A percentile compares a stretch with the other conserved stretches of the same genome.
phyloP scores from a whole-genome alignment of 208 protist genomes.

The Balamuthia mandrillaris region DNA sequence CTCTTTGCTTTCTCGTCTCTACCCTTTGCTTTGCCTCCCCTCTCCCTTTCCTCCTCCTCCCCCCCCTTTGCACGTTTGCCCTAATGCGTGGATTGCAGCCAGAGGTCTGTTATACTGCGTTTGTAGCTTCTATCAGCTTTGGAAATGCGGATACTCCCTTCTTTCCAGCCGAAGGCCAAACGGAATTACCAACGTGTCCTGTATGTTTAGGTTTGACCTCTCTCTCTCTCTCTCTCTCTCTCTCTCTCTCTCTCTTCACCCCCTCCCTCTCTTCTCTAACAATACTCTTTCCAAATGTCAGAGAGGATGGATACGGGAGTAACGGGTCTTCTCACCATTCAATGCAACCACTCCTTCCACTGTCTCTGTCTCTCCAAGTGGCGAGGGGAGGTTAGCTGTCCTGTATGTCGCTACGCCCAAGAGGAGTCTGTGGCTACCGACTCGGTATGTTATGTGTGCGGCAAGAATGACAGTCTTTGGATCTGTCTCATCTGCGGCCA shows the following conservation, averaged over 20 bases:
- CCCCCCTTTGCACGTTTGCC: too few relatives aligned
- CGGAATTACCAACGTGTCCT: slow-evolving; percentile 8
- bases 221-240: neutral
- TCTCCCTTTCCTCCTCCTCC: too few relatives aligned
- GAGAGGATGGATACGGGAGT: slow-evolving; percentile 71
- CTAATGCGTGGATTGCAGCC: neutral
- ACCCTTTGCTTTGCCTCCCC: neutral
- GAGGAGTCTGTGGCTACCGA: neutral
- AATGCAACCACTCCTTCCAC: slow-evolving; percentile 80
- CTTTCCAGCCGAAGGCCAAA: neutral
- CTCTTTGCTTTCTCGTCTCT: neutral
- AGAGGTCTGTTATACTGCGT: slow-evolving; percentile 47
- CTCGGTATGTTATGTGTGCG: slow-evolving; percentile 62
- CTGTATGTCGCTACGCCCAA: slow-evolving; percentile 74
- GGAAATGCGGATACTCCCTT: neutral
- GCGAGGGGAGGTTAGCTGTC: slow-evolving; percentile 62
- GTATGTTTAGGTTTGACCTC: slow-evolving; percentile 15
- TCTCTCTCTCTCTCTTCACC: neutral
- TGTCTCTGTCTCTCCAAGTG: slow-evolving; percentile 70
- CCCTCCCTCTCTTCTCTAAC: neutral
- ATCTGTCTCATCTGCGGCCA: slow-evolving; percentile 82
- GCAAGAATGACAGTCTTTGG: slow-evolving; percentile 67
- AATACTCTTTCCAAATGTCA: neutral
- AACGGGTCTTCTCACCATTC: slow-evolving; percentile 70
- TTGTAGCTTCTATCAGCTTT: slow-evolving; percentile 40